phyloP scores from a whole-genome alignment of 495 filamentous ascomycete genomes.

The Aspergillus sclerotioniger region DNA sequence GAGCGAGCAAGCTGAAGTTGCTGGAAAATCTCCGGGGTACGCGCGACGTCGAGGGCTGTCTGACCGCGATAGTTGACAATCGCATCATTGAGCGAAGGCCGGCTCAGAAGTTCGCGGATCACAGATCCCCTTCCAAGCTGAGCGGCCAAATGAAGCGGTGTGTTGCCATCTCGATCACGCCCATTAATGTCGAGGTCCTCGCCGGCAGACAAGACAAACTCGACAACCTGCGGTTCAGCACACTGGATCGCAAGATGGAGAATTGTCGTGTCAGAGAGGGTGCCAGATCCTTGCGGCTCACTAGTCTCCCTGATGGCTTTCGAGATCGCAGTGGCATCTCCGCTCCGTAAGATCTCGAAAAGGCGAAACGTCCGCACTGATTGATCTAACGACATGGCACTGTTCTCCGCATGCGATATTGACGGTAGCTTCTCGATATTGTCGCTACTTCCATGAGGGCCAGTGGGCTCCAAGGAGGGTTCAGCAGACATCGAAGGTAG shows the following conservation, averaged over 20 bases:
- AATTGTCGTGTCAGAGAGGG: conserved; percentile 77
- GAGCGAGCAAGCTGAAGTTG: conserved; percentile 89
- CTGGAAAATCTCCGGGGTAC: conserved; percentile 92
- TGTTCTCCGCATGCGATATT: conserved; percentile 28
- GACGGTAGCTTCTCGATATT: conserved; percentile 35
- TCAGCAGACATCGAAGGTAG: conserved; percentile 26
- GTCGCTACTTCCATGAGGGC: conserved; percentile 29
- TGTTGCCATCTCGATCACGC: conserved; percentile 89
- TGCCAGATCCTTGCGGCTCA: conserved; percentile 38
- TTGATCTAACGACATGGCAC: conserved; percentile 72
- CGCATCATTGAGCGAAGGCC: conserved; percentile 81
- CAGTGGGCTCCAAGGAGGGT: conserved; percentile 25
- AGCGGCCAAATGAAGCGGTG: conserved; percentile 84
- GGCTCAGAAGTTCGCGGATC: conserved; percentile 76
- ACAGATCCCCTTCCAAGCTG: conserved; percentile 74
- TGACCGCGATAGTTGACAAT: conserved; percentile 87
- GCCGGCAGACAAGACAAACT: conserved; percentile 80
- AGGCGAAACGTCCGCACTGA: conserved; percentile 91
- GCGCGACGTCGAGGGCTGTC: conserved; percentile 81
- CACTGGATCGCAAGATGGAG: conserved; percentile 96
- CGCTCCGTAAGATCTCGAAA: conserved; percentile 86
- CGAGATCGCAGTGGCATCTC: conserved; percentile 85
- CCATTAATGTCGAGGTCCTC: conserved; percentile 76
- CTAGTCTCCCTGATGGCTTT: conserved; percentile 77
- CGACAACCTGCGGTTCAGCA: conserved; percentile 91